Conservation (phyloP, 2,329 filamentous ascomycete species). For the Calonectria crousiana region DNA sequence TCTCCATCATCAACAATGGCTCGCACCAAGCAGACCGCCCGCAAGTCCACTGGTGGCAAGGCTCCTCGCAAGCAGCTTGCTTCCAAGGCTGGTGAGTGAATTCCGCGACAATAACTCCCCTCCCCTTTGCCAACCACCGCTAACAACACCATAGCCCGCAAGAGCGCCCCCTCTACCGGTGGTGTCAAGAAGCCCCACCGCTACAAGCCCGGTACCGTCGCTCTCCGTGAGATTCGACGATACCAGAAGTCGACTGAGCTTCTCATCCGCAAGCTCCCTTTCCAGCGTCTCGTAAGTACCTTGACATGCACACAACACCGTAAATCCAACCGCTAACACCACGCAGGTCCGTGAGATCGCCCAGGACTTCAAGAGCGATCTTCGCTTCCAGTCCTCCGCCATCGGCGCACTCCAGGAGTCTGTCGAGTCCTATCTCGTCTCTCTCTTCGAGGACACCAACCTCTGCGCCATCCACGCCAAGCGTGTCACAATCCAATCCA, state of each 20-base stretch:
- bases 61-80: slow-evolving; percentile 95
- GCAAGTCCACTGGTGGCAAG: slow-evolving; percentile 85
- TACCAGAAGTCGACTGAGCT: slow-evolving; percentile 99
- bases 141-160: slow-evolving; percentile 70
- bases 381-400: slow-evolving; percentile 98
- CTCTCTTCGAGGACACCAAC: slow-evolving; percentile 98
- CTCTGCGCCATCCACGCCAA: slow-evolving; percentile 99
- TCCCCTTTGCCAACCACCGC: background rate
- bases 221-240: slow-evolving; percentile 97
- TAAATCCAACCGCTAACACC: slow-evolving; percentile 23
- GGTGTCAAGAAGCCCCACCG: slow-evolving; percentile 97
- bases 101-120: background rate
- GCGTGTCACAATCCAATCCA: slow-evolving; percentile 97
- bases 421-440: slow-evolving; percentile 98
- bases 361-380: slow-evolving; percentile 93
- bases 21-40: slow-evolving; percentile 76
- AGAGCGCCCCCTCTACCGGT: slow-evolving; percentile 96
- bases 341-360: slow-evolving; percentile 88
- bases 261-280: slow-evolving; percentile 95
- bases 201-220: slow-evolving; percentile 92
- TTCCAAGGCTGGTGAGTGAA: slow-evolving; percentile 82
- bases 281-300: slow-evolving; percentile 90
- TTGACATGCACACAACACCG: too few relatives aligned
- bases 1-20: slow-evolving; percentile 64
- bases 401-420: slow-evolving; percentile 98